phyloP scores from a whole-genome alignment of 352 stramenopile species.

The Phytophthora cactorum region DNA sequence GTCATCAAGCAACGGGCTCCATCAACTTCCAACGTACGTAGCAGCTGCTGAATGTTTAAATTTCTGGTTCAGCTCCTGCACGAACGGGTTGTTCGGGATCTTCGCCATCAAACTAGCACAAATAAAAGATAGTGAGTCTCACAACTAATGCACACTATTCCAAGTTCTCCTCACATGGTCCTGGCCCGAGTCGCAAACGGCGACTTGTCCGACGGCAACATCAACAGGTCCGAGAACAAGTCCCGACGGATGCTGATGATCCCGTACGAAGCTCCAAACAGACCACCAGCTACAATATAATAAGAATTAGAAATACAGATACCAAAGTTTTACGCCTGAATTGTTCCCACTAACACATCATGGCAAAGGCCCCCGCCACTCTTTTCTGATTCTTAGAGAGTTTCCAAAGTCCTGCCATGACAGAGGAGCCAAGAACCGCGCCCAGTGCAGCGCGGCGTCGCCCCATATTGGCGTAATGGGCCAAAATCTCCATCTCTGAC shows the following conservation, averaged over 20 bases:
- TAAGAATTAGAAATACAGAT: conserved; percentile 1
- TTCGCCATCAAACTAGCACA: conserved; percentile 45
- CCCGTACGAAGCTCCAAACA: conserved; percentile 72
- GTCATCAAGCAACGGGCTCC: not conserved
- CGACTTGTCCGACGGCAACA: conserved; percentile 68
- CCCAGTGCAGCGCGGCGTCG: conserved; percentile 55
- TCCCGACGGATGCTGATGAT: conserved; percentile 72
- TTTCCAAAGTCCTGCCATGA: conserved; percentile 50
- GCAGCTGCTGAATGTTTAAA: conserved; percentile 47
- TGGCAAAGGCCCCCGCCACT: conserved; percentile 39
- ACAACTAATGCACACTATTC: not conserved
- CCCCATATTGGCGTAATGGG: conserved; percentile 54
- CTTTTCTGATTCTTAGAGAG: conserved; percentile 50
- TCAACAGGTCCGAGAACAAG: conserved; percentile 73
- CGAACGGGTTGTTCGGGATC: conserved; percentile 55
- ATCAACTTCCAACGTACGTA: conserved; percentile 44
- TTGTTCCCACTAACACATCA: conserved; percentile 42
- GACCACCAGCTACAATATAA: conserved; percentile 45
- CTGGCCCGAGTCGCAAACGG: conserved; percentile 63
- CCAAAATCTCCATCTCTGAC: conserved; percentile 65
- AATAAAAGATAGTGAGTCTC: conserved; percentile 12
- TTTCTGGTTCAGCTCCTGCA: conserved; percentile 59
- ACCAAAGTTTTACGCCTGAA: not conserved
- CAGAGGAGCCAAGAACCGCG: conserved; percentile 38
- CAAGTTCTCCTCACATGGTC: conserved; percentile 41